Conservation (phyloP, 345 rosid genomes). For the Salix purpurea region DNA sequence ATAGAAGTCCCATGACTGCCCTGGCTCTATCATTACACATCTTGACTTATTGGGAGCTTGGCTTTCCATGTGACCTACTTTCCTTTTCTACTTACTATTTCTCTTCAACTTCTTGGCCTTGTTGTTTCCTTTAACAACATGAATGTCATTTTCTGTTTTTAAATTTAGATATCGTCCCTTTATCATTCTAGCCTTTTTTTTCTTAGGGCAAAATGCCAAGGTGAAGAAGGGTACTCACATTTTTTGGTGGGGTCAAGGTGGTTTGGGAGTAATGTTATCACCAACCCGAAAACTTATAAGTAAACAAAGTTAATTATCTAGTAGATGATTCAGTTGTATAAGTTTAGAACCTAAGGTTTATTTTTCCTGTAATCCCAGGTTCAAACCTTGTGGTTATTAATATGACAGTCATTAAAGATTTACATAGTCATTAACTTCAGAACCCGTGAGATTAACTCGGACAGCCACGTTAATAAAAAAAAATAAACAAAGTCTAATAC, state of each 20-base stretch:
- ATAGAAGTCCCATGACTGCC: slow-evolving; percentile 63
- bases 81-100: not conserved
- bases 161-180: not conserved
- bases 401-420: too few species aligned
- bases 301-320: not conserved
- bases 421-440: too few species aligned
- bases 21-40: slow-evolving; percentile 55
- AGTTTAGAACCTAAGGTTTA: rapidly evolving
- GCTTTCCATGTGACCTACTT: slow-evolving; percentile 25
- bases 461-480: too few species aligned
- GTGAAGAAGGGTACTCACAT: not conserved
- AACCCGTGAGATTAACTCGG: rapidly evolving
- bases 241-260: not conserved
- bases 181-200: not conserved
- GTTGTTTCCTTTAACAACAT: not conserved
- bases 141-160: not conserved
- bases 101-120: not conserved
- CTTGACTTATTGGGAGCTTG: slow-evolving; percentile 45
- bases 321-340: too few species aligned
- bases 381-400: too few species aligned
- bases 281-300: too few species aligned
- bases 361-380: too few species aligned
- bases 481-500: not conserved
- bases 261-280: not conserved
- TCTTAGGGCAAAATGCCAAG: not conserved